Conservation (phyloP, 306 rosid species). For the Phaseolus lunatus region DNA sequence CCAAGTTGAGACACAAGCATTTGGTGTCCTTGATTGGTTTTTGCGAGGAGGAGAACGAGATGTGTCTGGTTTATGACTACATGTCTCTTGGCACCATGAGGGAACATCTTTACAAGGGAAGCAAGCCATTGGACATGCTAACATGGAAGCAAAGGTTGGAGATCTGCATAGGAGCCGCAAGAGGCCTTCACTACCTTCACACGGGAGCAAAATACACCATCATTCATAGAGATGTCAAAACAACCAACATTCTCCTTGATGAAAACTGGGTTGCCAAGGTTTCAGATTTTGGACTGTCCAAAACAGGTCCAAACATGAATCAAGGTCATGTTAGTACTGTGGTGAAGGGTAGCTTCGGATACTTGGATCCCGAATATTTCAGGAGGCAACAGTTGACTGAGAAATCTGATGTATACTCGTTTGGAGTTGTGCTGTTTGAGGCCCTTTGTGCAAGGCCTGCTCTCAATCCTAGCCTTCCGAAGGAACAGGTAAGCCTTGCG, state of each 20-base stretch:
- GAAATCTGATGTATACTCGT: constrained; percentile 65
- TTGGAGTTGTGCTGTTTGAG: constrained; percentile 67
- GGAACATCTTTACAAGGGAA: constrained; percentile 61
- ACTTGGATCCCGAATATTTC: constrained; percentile 66
- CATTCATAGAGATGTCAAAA: constrained; percentile 68
- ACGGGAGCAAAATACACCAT: constrained; percentile 65
- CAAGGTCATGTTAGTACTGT: constrained; percentile 62
- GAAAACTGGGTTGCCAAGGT: constrained; percentile 68
- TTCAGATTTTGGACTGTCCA: constrained; percentile 65
- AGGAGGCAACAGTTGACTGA: constrained; percentile 68
- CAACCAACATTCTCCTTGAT: constrained; percentile 63
- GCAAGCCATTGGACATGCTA: constrained; percentile 43
- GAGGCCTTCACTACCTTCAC: constrained; percentile 74
- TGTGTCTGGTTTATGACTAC: constrained; percentile 68
- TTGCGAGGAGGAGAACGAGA: constrained; percentile 58
- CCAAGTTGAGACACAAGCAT: constrained; percentile 63
- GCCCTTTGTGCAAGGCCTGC: constrained; percentile 60
- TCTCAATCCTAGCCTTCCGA: constrained; percentile 56
- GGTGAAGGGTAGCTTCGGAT: constrained; percentile 70
- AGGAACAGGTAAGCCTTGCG: constrained; percentile 63
- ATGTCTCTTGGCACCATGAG: constrained; percentile 64
- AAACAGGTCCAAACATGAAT: constrained; percentile 64
- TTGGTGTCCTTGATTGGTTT: constrained; percentile 66
- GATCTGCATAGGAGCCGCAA: constrained; percentile 68
- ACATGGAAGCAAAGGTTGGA: constrained; percentile 70